These are phyloP conservation scores for Mycena albidolilacea DNA, from an alignment of 768 basidiomycete genomes.

Conservation along the genomic window DNA sequence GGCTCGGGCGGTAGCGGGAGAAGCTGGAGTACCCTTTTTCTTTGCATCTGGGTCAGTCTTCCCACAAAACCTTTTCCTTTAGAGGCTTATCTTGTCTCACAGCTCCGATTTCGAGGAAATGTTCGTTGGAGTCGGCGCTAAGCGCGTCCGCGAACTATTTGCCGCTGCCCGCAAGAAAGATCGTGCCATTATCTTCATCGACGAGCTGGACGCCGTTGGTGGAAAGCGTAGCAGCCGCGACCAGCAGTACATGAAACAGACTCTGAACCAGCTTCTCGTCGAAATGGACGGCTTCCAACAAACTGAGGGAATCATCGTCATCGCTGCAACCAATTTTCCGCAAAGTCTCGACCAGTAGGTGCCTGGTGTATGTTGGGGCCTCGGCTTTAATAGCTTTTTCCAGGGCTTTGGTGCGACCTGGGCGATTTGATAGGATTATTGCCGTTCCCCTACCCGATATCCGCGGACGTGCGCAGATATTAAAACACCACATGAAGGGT, in stretches of 20 bases:
- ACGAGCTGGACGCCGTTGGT: conserved; percentile 95
- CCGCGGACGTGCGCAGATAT: conserved; percentile 92
- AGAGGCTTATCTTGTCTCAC: conserved; percentile 32
- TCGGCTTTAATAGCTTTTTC: conserved; percentile 24
- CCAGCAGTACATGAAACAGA: conserved; percentile 93
- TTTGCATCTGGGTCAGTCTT: conserved; percentile 88
- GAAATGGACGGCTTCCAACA: conserved; percentile 98
- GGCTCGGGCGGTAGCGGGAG: conserved; percentile 97
- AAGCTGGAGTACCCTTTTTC: conserved; percentile 98
- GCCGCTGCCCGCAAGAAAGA: conserved; percentile 94
- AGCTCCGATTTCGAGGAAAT: conserved; percentile 98
- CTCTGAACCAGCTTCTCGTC: conserved; percentile 95
- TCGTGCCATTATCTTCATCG: conserved; percentile 98
- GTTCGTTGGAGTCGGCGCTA: conserved; percentile 96
- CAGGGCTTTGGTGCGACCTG: conserved; percentile 95
- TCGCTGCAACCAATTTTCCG: conserved; percentile 98
- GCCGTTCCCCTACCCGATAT: conserved; percentile 96
- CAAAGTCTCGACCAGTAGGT: conserved; percentile 91
- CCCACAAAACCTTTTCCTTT: conserved; percentile 11
- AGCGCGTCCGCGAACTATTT: conserved; percentile 95
- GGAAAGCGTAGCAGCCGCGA: conserved; percentile 88
- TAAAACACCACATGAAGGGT: conserved; percentile 91
- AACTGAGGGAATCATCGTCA: conserved; percentile 94
- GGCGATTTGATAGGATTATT: conserved; percentile 95
- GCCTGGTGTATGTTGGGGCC: conserved; percentile 9